A percentile compares a stretch with the other conserved stretches of the same genome.
Conservation (phyloP, 495 filamentous ascomycete species). For the Melanomma pulvis-pyrius region DNA sequence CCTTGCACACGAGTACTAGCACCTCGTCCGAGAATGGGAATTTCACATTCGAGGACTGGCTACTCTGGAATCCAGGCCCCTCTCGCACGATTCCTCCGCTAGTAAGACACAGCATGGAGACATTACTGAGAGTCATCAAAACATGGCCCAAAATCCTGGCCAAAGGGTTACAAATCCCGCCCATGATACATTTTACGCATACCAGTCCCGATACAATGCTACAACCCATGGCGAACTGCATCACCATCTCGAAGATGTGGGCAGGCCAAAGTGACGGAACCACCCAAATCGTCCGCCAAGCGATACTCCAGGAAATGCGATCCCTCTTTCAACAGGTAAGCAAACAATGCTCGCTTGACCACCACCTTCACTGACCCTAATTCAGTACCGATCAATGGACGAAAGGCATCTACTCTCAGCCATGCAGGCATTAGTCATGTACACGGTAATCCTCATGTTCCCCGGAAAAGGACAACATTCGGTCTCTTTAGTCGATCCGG, state of each 20-base stretch:
- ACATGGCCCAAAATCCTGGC: slow-evolving; percentile 48
- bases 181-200: slow-evolving; percentile 44
- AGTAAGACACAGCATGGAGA: slow-evolving; percentile 45
- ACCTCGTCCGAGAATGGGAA: slow-evolving; percentile 3
- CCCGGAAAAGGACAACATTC: slow-evolving; percentile 36
- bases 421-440: slow-evolving; percentile 48
- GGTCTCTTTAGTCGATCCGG: slow-evolving; percentile 20
- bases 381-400: slow-evolving; percentile 39
- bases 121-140: slow-evolving; percentile 45
- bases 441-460: slow-evolving; percentile 48
- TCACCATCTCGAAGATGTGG: slow-evolving; percentile 50
- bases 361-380: slow-evolving; percentile 2
- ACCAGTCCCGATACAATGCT: slow-evolving; percentile 29
- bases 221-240: slow-evolving; percentile 44
- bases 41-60: slow-evolving; percentile 24
- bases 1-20: neutral
- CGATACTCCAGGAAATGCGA: slow-evolving; percentile 43
- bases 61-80: slow-evolving; percentile 35
- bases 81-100: slow-evolving; percentile 14
- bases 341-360: neutral
- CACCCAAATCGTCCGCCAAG: slow-evolving; percentile 40
- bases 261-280: slow-evolving; percentile 42
- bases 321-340: slow-evolving; percentile 37
- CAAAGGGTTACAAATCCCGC: slow-evolving; percentile 46
- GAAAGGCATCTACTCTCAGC: slow-evolving; percentile 43